Percentiles rank a stretch among this genome's conserved stretches.
These are phyloP conservation scores for Leptodermis oblonga DNA, from an alignment of 257 asterid genomes.

Conservation along the genomic window DNA sequence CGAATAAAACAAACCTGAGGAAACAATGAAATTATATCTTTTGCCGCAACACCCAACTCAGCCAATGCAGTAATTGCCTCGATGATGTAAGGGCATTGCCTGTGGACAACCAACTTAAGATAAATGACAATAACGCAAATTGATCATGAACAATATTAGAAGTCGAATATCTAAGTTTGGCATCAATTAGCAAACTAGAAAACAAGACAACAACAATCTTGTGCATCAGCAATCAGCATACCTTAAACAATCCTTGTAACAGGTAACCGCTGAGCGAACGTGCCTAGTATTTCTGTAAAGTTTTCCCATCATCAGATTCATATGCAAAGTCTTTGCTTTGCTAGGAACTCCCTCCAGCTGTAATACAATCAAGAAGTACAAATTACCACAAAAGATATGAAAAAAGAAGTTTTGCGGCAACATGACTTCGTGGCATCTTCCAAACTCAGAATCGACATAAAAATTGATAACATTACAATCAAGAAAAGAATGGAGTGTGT, in stretches of 20 bases:
- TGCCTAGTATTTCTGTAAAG: conserved; percentile 89
- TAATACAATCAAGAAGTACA: conserved; percentile 8
- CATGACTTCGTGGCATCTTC: not conserved
- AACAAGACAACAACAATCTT: not conserved
- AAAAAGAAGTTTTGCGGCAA: not conserved
- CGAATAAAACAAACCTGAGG: conserved; percentile 66
- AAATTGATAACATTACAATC: not conserved
- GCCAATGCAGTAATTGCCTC: conserved; percentile 93
- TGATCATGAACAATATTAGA: conserved; percentile 20
- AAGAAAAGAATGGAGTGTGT: conserved; percentile 15
- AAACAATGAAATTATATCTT: conserved; percentile 70
- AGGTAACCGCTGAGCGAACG: conserved; percentile 77
- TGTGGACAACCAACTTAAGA: conserved; percentile 29
- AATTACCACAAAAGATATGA: conserved; percentile 4
- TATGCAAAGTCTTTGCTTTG: conserved; percentile 83
- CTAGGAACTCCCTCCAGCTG: conserved; percentile 96
- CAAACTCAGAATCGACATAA: not conserved
- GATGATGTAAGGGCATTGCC: conserved; percentile 77
- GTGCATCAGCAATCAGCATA: conserved; percentile 24
- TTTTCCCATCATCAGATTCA: conserved; percentile 89
- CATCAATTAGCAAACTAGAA: not conserved
- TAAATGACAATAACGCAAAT: conserved; percentile 1
- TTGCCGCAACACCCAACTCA: conserved; percentile 77
- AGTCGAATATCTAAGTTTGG: not conserved
- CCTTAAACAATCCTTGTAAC: conserved; percentile 97